These are phyloP conservation scores for Boletales sp. DNA, from an alignment of 768 basidiomycete species.

Conservation along the genomic window DNA sequence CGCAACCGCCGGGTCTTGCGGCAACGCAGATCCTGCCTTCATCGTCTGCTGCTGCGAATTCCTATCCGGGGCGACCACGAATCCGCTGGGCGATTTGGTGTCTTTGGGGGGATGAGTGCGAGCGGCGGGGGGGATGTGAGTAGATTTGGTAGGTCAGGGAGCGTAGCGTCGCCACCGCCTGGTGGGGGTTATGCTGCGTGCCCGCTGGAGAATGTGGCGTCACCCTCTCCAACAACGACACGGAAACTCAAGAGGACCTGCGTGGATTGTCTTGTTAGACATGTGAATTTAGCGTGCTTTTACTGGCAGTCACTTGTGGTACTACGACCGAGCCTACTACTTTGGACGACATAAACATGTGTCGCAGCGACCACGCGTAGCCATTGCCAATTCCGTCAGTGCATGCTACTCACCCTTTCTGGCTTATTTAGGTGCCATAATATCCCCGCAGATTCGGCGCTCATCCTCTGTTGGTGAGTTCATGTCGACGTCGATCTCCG, in stretches of 20 bases:
- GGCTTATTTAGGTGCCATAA: too few species aligned
- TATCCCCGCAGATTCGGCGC: too few species aligned
- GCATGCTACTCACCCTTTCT: too few species aligned
- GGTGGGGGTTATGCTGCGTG: constrained; percentile 2
- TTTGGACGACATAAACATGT: too few species aligned
- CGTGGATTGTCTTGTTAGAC: constrained; percentile 49
- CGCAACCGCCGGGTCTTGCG: constrained; percentile 66
- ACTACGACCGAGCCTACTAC: too few species aligned
- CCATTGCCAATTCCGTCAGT: too few species aligned
- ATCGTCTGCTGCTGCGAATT: constrained; percentile 74
- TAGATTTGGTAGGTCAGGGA: constrained; percentile 17
- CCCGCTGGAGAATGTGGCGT: constrained; percentile 20
- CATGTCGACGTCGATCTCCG: too few species aligned
- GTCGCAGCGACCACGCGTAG: too few species aligned
- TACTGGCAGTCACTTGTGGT: too few species aligned
- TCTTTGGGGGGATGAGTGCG: constrained; percentile 63
- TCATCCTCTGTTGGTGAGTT: too few species aligned
- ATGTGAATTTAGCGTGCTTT: neutral
- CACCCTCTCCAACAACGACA: constrained; percentile 14
- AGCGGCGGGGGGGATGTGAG: constrained; percentile 11
- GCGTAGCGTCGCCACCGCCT: constrained; percentile 5
- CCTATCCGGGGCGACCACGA: constrained; percentile 74
- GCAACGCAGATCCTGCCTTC: constrained; percentile 71
- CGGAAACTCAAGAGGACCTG: constrained; percentile 48
- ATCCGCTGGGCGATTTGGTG: constrained; percentile 90